Evolutionary conservation across 352 stramenopile species (phyloP).

Genomic region (Phytophthora gonapodyides): DNA sequence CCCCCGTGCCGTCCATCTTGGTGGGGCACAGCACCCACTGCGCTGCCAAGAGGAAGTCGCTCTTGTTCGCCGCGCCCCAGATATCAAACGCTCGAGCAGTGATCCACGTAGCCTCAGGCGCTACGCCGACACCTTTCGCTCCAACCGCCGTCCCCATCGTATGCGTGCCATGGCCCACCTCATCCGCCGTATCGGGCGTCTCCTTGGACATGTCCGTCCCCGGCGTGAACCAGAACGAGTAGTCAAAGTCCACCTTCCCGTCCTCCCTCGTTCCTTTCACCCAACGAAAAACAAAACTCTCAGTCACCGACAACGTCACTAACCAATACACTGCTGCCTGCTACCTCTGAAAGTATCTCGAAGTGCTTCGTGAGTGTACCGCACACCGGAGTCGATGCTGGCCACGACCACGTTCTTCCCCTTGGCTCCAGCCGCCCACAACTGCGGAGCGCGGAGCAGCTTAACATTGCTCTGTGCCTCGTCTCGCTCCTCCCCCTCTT

Average conservation of each 20-base stretch:
- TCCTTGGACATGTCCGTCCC: slow-evolving; percentile 58
- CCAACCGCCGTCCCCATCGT: slow-evolving; percentile 68
- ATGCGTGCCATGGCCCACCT: slow-evolving; percentile 73
- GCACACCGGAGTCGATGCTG: slow-evolving; percentile 75
- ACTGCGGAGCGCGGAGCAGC: slow-evolving; percentile 50
- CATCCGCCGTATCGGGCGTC: slow-evolving; percentile 65
- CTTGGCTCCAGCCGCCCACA: slow-evolving; percentile 45
- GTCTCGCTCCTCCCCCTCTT: slow-evolving; percentile 4
- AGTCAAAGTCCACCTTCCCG: slow-evolving; percentile 55
- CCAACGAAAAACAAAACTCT: slow-evolving; percentile 5
- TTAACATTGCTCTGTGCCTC: slow-evolving; percentile 50
- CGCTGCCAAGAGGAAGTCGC: slow-evolving; percentile 65
- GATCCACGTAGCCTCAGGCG: slow-evolving; percentile 69
- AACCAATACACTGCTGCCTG: background rate
- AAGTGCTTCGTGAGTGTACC: slow-evolving; percentile 68
- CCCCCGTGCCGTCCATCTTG: slow-evolving; percentile 44
- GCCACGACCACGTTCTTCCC: slow-evolving; percentile 58
- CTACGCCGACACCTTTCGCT: slow-evolving; percentile 56
- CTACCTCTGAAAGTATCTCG: slow-evolving; percentile 51
- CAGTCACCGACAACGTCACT: background rate
- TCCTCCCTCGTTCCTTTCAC: slow-evolving; percentile 31
- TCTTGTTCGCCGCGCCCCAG: slow-evolving; percentile 62
- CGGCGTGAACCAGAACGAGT: slow-evolving; percentile 69
- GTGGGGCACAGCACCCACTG: slow-evolving; percentile 78
- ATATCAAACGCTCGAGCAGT: slow-evolving; percentile 69